Percentiles rank a stretch among this genome's conserved stretches.
These are phyloP conservation scores for Erucastrum elatum DNA, from an alignment of 345 rosid genomes.

Conservation along the genomic window DNA sequence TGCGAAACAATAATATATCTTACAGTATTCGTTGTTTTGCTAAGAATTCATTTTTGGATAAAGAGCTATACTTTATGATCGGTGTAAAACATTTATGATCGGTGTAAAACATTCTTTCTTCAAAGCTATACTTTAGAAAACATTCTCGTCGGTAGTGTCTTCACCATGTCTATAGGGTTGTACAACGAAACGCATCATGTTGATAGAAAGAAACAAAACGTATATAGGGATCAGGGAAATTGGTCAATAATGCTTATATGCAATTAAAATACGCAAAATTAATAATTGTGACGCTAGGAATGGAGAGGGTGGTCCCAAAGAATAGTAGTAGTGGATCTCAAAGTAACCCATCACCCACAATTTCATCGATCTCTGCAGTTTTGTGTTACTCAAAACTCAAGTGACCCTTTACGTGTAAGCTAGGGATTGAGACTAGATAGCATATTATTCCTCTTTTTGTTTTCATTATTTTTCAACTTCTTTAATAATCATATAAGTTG, in stretches of 20 bases:
- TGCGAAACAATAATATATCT: neutral
- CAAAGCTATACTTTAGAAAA: neutral
- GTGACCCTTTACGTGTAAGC: constrained; percentile 62
- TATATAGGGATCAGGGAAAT: constrained; percentile 3
- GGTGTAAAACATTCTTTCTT: neutral
- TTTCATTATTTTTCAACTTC: neutral
- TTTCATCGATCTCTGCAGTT: constrained; percentile 32
- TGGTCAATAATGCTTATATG: constrained; percentile 16
- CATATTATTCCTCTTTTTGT: neutral
- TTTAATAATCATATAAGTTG: neutral
- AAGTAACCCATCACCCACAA: constrained; percentile 45
- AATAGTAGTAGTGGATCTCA: constrained; percentile 29
- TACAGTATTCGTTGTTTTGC: neutral
- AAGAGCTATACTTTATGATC: too few species aligned
- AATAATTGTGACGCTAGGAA: constrained; percentile 15
- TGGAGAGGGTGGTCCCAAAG: constrained; percentile 52
- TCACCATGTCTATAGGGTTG: neutral
- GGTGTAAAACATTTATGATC: neutral
- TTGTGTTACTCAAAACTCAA: constrained; percentile 44
- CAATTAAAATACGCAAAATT: neutral
- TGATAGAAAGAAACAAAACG: neutral
- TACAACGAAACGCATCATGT: neutral
- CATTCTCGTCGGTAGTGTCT: constrained; percentile 1
- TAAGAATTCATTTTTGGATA: too few species aligned
- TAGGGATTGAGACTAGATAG: constrained; percentile 37